Conservation (phyloP, 768 basidiomycete species). For the Auricularia cornea region DNA sequence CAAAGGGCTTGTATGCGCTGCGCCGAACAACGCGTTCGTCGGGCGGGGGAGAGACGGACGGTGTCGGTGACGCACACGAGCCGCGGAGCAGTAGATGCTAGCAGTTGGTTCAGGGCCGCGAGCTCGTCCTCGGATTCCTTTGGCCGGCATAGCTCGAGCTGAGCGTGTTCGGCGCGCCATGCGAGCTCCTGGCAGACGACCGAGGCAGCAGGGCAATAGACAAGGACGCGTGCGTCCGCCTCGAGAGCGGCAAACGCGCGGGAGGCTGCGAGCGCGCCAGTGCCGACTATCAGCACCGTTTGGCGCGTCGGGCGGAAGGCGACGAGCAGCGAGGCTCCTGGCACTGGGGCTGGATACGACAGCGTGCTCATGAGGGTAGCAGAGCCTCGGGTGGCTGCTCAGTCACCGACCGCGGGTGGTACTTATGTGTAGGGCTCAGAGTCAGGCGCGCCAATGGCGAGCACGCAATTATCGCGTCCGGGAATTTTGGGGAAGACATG, state of each 20-base stretch:
- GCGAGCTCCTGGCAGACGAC: conserved; percentile 62
- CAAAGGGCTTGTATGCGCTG: conserved; percentile 49
- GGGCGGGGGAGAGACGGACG: conserved; percentile 27
- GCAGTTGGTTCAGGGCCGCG: conserved; percentile 40
- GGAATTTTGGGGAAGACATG: no score
- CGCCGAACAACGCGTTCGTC: conserved; percentile 49
- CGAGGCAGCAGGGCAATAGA: conserved; percentile 48
- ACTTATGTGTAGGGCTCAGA: no score
- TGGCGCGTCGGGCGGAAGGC: conserved; percentile 56
- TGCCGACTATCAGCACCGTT: conserved; percentile 64
- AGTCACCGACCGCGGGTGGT: no score
- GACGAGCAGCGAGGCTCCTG: conserved; percentile 72
- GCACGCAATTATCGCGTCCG: no score
- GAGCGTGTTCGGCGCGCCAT: conserved; percentile 48
- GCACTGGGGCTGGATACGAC: background rate
- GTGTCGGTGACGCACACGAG: conserved; percentile 80
- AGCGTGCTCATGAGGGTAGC: background rate
- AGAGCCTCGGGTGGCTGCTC: background rate
- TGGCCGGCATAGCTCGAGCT: conserved; percentile 55
- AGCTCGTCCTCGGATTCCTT: conserved; percentile 32
- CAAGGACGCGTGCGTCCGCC: conserved; percentile 60
- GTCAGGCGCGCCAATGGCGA: no score
- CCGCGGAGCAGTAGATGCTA: conserved; percentile 27
- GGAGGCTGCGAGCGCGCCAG: conserved; percentile 72
- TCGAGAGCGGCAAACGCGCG: conserved; percentile 78